These are phyloP conservation scores for Talinum fruticosum DNA, from an alignment of 148 eudicot species.

Conservation along the genomic window DNA sequence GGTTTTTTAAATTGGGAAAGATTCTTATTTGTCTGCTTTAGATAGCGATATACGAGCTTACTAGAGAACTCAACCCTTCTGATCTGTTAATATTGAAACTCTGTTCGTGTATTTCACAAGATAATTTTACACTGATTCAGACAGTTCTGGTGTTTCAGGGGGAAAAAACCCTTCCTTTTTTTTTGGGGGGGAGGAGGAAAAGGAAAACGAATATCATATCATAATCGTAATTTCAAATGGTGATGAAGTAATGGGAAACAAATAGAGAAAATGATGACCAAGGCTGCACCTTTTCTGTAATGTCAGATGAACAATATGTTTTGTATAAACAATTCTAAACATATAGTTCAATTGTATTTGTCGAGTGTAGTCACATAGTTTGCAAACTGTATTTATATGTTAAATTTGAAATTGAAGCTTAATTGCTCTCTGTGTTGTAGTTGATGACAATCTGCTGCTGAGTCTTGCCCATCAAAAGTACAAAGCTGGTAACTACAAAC, in stretches of 20 bases:
- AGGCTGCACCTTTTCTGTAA: neutral
- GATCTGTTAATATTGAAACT: neutral
- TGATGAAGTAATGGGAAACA: neutral
- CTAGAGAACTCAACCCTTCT: too few relatives aligned
- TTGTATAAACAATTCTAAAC: neutral
- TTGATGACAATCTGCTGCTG: slow-evolving; percentile 64
- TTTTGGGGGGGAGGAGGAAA: neutral
- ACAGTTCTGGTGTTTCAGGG: neutral
- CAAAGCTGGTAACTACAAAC: slow-evolving; percentile 79
- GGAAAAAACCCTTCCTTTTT: neutral
- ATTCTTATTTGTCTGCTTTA: too few relatives aligned
- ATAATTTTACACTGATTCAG: neutral
- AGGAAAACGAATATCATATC: neutral
- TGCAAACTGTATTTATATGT: neutral
- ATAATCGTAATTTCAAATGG: neutral
- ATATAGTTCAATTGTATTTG: too few relatives aligned
- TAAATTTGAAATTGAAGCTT: slow-evolving; percentile 3
- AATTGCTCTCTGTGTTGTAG: slow-evolving; percentile 33
- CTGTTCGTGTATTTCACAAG: neutral
- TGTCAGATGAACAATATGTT: neutral
- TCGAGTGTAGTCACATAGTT: neutral
- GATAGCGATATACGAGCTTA: too few relatives aligned
- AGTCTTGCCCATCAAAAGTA: slow-evolving; percentile 83
- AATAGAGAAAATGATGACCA: neutral
- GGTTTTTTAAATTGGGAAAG: neutral